phyloP scores from a whole-genome alignment of 2,329 filamentous ascomycete genomes.

The Amesomyces nigricolor region DNA sequence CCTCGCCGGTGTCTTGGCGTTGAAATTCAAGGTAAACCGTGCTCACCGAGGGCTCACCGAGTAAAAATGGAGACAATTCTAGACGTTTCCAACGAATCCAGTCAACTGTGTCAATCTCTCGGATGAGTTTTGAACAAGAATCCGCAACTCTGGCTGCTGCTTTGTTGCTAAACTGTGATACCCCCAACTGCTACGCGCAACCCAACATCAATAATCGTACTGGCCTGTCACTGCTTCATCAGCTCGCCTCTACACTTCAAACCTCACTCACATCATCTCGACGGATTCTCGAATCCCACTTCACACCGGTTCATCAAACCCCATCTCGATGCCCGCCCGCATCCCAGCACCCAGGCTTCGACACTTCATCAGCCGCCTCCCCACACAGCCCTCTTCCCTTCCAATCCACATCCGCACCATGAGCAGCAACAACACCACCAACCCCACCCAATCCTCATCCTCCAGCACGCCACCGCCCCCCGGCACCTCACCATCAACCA shows the following conservation, averaged over 20 bases:
- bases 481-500: slow-evolving; percentile 19
- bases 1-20: slow-evolving; percentile 4
- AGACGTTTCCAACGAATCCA: slow-evolving; percentile 18
- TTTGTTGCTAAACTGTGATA: background rate
- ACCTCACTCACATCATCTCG: background rate
- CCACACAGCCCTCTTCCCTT: background rate
- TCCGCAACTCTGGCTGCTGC: background rate
- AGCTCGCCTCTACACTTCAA: no score
- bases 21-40: slow-evolving; percentile 4
- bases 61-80: slow-evolving; percentile 15
- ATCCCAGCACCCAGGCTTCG: slow-evolving; percentile 1
- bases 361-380: background rate
- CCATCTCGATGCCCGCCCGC: slow-evolving; percentile 12
- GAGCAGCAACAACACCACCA: slow-evolving; percentile 3
- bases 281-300: background rate
- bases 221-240: no score
- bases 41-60: background rate
- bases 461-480: slow-evolving; percentile 25
- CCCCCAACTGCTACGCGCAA: no score
- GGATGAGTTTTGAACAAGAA: background rate
- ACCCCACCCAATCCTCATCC: slow-evolving; percentile 13
- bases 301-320: no score
- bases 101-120: background rate
- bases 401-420: background rate
- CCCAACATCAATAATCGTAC: no score